Percentiles rank a stretch among this genome's conserved stretches.
Conservation (phyloP, 139 green algal species). For the Limnomonas spitsbergensis region DNA sequence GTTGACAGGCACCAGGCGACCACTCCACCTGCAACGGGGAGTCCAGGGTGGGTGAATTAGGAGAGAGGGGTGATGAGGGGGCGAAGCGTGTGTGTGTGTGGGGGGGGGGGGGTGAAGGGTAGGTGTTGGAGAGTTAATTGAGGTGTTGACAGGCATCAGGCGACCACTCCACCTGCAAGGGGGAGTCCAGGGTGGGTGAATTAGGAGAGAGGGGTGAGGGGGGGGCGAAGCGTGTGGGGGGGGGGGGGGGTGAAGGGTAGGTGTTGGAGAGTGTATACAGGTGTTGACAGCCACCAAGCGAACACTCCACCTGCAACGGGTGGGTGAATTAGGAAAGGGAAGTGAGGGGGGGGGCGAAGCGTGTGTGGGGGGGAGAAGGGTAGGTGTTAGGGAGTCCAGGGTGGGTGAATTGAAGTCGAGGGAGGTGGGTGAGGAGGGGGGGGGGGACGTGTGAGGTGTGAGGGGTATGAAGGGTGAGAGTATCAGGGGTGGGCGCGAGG, state of each 20-base stretch:
- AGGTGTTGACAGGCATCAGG: constrained; percentile 62
- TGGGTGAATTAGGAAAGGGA: background rate
- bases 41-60: background rate
- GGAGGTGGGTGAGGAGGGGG: too few species aligned
- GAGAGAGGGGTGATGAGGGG: background rate
- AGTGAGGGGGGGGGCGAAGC: background rate
- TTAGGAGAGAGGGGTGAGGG: background rate
- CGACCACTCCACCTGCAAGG: constrained; percentile 60
- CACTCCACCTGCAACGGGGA: constrained; percentile 49
- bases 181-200: background rate
- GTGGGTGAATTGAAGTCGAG: background rate
- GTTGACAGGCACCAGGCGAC: constrained; percentile 66
- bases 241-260: too few species aligned
- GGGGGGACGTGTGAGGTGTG: too few species aligned
- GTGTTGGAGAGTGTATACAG: too few species aligned
- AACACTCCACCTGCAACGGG: constrained; percentile 58
- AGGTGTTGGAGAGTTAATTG: too few species aligned
- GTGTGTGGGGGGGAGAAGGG: too few species aligned
- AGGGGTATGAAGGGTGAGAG: too few species aligned
- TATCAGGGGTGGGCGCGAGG: too few species aligned
- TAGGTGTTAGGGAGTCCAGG: too few species aligned
- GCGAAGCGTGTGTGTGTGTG: too few species aligned
- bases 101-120: too few species aligned
- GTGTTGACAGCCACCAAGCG: constrained; percentile 60
- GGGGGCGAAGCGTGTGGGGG: too few species aligned